Base-by-base conservation (phyloP, 2,329 filamentous ascomycete genomes). In the Fusarium sp. region DNA sequence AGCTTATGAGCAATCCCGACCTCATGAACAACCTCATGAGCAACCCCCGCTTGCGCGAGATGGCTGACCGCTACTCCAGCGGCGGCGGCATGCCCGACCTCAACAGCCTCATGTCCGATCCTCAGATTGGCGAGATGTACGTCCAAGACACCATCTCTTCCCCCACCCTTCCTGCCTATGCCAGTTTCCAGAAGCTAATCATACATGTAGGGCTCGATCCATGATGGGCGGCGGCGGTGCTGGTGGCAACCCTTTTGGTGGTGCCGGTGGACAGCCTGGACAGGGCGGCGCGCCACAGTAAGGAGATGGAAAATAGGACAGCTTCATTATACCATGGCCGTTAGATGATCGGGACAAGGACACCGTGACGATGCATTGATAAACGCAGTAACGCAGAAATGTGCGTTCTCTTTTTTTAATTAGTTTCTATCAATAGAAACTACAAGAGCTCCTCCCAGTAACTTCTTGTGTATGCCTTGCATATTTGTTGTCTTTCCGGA, bases 1-100 rank as follows among this genome's bases (percentile, higher is more conserved):
- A 94, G 82, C 83, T 99, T 59, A 98, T 98, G 96, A 94, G 90
- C 83, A 98, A 99, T 84, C 96, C 96, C 0, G 93, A 97, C 10
- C 90, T 95, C 85, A 92, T 98, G 90, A 88, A 86, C 79, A 96
- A 94, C 80, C 83, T 99, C 62, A 97, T 99, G 95, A 94, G 86
- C 86, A 98, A 99, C 85, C 96, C 96, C 4, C 89, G 91, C 66
- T 84, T 98, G 67, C 88, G 93, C 60, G 90, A 97, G 78, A 95
- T 98, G 94, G 94, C 94, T 47, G 90, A 92, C 77, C 89, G 88
- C 74, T 94, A 97, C 78, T 89, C 88, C 66, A 84, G 86, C 57
- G 92, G 92, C 44, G 93, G 92, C 55, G 95, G 95, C 53, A 94
- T 97, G 92, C 96, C 96, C 8, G 94, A 98, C 81, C 85, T 98